A percentile compares a stretch with the other conserved stretches of the same genome.
These are phyloP conservation scores for Boletus smithii DNA, from an alignment of 1,284 basidiomycete species.

Conservation along the genomic window DNA sequence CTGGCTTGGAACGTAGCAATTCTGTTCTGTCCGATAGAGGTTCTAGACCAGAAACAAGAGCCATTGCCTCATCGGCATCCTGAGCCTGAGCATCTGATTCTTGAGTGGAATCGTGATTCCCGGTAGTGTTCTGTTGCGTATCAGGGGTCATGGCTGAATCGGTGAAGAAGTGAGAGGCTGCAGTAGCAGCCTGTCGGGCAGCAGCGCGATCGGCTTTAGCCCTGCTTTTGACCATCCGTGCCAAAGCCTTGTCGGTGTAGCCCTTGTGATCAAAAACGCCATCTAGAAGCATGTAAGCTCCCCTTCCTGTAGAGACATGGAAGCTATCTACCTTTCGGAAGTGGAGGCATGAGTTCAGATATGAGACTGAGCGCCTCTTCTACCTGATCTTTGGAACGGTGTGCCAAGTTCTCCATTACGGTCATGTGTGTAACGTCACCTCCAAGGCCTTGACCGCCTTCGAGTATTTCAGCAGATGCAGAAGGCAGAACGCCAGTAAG, in stretches of 20 bases:
- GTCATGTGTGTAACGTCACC: conserved; percentile 92
- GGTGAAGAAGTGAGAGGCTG: conserved; percentile 30
- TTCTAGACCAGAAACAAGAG: conserved; percentile 25
- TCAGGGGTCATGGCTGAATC: conserved; percentile 28
- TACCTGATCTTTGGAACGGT: conserved; percentile 94
- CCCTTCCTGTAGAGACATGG: background rate
- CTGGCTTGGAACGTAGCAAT: conserved; percentile 69
- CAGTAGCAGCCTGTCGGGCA: conserved; percentile 47
- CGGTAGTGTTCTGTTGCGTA: conserved; percentile 12
- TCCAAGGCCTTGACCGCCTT: conserved; percentile 68
- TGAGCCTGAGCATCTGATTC: conserved; percentile 34
- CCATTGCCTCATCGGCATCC: conserved; percentile 37
- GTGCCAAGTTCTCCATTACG: conserved; percentile 95
- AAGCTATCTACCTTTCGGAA: conserved; percentile 76
- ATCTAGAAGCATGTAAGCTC: conserved; percentile 46
- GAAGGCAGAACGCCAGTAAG: conserved; percentile 87
- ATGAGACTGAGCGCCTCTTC: conserved; percentile 88
- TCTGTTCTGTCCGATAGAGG: conserved; percentile 59
- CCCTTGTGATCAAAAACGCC: conserved; percentile 90
- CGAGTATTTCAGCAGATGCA: conserved; percentile 55
- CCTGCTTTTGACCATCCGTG: conserved; percentile 70
- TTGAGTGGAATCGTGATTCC: conserved; percentile 27
- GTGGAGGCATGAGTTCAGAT: conserved; percentile 85
- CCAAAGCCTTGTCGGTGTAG: conserved; percentile 85
- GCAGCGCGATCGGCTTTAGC: conserved; percentile 73